Evolutionary conservation across 23 red algal species (phyloP), one percentile per base, ranked within the genome.

Genomic region (Gracilaria vermiculophylla): DNA sequence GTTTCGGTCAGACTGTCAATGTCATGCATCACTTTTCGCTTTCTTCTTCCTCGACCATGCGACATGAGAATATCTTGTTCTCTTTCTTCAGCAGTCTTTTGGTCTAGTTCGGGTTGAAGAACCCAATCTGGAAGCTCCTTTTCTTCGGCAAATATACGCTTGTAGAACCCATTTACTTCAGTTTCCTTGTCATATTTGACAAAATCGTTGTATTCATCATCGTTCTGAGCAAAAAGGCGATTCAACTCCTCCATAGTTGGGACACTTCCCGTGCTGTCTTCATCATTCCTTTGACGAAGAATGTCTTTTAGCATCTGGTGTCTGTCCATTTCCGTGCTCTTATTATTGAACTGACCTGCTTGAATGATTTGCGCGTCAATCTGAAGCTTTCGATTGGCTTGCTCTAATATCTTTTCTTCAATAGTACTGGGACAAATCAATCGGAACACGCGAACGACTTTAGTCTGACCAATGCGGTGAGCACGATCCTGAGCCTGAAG

Each of bases 311-410:
- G 61, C 88, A 95, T 91, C 32, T 79, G 71, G 50, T 85, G 48
- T 56, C 97, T 93, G 42, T 99, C 97, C 23, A 54, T 92, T 55
- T 99, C 97, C 20, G 90, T 90, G 16, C 90, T 84, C 40, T 97
- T 93, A 69, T 99, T 93, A 44, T 99, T 94, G 61, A 99, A 99
- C 77, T 95, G 89, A 47, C 97, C 97, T 24, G 97, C 97, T 32
- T 94, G 97, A 57, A 99, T 99, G 69, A 99, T 84, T 64, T 99
- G 92, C 36, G 92, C 91, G 56, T 99, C 97, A 91, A 99, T 73
- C 50, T 93, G 88, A 4, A 91, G 85, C 75, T 99, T 99, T 41
- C 81, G 85, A 47, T 94, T 89, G 31, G 97, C 97, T 36, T 80
- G 77, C 47, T 99, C 97, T 36, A 99, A 73, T 28, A 99, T 94